Base-by-base conservation (phyloP, 2,329 filamentous ascomycete species). In the Metarhizium album region DNA sequence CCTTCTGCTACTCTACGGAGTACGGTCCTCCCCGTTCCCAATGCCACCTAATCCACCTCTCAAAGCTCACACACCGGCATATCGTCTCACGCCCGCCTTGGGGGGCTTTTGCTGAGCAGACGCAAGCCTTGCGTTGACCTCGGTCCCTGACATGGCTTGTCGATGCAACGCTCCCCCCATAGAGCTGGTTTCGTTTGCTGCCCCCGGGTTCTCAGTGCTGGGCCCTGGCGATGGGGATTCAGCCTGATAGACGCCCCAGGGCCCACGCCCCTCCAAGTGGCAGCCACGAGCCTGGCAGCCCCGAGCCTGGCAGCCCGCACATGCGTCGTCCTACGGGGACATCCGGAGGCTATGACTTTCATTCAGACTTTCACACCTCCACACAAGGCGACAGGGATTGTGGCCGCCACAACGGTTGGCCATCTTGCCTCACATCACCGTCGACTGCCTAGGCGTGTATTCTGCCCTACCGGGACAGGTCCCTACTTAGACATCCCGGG, bases 91-190 rank as follows among this genome's bases (percentile, higher is more conserved):
- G 27, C 27, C 27, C 27, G 11, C 11, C 27, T 29, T 29, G 27
- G 27, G n/a, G n/a, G n/a, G n/a, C n/a, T n/a, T 29, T 29, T 29
- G 7, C 27, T 29, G n/a, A n/a, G n/a, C n/a, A 29, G 27, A 29
- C 27, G 27, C 27, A 46, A 16, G 24, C 14, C 14, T 37, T 29
- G 45, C 11, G 8, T 47, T 47, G 38, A 20, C 38, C 14, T 27
- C 24, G 24, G 45, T 45, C 49, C 45, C 38, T 45, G 49, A 31
- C 40, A 45, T 47, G 45, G 40, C 38, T 27, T 42, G 49, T 35
- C 43, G 43, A 46, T 23, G 35, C 14, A n/a, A 8, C 38, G 29
- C 20, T 20, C 38, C 31, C 33, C 23, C 35, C 16, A 48, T 45
- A 29, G 29, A 46, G 45, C 49, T 51, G 49, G 45, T 45, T 14